Evolutionary conservation across 1,284 basidiomycete species (phyloP).

Genomic region (Pterulicium gracile): DNA sequence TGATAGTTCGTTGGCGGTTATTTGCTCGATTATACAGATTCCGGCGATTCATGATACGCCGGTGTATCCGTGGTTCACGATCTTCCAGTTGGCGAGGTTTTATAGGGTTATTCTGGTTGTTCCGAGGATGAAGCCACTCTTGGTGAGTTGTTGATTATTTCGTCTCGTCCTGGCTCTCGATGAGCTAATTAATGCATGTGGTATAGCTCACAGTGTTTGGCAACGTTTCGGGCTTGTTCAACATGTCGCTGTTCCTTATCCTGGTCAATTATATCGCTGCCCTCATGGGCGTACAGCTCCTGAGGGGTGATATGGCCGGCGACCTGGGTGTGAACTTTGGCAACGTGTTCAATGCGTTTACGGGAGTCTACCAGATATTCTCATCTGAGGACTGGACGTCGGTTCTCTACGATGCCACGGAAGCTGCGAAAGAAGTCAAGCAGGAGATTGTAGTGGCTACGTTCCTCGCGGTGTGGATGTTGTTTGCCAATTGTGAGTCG

Average conservation of each 20-base stretch:
- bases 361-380: constrained; percentile 88
- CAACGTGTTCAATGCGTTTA: constrained; percentile 82
- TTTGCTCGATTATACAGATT: constrained; percentile 78
- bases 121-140: constrained; percentile 73
- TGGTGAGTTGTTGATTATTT: constrained; percentile 35
- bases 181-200: constrained; percentile 9
- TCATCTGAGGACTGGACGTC: constrained; percentile 94
- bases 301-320: constrained; percentile 69
- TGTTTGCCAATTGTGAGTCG: constrained; percentile 84
- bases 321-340: constrained; percentile 69
- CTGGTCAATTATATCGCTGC: constrained; percentile 85
- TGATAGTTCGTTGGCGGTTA: constrained; percentile 77
- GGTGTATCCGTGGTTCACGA: constrained; percentile 86
- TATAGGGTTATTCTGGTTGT: constrained; percentile 90
- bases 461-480: constrained; percentile 81
- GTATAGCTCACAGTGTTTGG: constrained; percentile 79
- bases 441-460: constrained; percentile 71
- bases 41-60: constrained; percentile 59
- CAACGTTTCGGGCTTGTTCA: constrained; percentile 83
- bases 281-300: constrained; percentile 64
- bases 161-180: background rate
- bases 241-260: constrained; percentile 91
- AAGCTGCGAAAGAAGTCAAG: constrained; percentile 52
- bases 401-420: constrained; percentile 64
- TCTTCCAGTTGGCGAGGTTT: constrained; percentile 84